A percentile compares a stretch with the other conserved stretches of the same genome.
Conservation (phyloP, 177 flowering plant genomes). For the Tripterygium wilfordii region DNA sequence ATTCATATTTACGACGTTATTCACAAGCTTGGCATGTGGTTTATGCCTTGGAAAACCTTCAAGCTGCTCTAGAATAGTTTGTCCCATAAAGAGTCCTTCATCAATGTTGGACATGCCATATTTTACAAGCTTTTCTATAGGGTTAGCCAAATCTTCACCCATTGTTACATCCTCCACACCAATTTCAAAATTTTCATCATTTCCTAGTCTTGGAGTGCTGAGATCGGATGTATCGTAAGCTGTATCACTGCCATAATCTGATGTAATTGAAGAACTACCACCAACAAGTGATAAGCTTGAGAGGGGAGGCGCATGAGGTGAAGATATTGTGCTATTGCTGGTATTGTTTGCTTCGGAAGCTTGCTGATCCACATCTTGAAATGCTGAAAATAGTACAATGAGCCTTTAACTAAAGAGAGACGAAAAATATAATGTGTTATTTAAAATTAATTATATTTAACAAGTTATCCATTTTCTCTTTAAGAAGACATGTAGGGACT, state of each 20-base stretch:
- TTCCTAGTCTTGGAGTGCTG: conserved; percentile 67
- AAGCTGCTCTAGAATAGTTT: conserved; percentile 66
- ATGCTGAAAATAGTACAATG: conserved; percentile 74
- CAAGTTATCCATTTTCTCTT: background rate
- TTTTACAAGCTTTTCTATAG: conserved; percentile 58
- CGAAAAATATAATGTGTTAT: too few relatives aligned
- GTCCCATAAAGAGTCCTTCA: conserved; percentile 73
- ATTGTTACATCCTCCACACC: conserved; percentile 57
- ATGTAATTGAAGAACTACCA: conserved; percentile 57
- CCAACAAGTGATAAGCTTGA: conserved; percentile 36
- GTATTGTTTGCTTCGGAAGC: conserved; percentile 34
- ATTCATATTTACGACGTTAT: conserved; percentile 29
- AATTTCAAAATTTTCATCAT: conserved; percentile 59
- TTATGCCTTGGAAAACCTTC: conserved; percentile 61
- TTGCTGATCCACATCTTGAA: conserved; percentile 53
- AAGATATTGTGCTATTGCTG: conserved; percentile 28
- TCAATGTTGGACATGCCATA: conserved; percentile 73
- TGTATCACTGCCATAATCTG: conserved; percentile 92
- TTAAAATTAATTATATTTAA: too few relatives aligned
- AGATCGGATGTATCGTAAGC: conserved; percentile 85
- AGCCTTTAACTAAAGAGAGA: too few relatives aligned
- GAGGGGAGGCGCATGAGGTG: conserved; percentile 32
- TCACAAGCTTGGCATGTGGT: conserved; percentile 28
- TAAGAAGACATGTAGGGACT: background rate
- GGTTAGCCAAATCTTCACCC: conserved; percentile 64